Conservation (phyloP, 139 green algal genomes). For the Tetradesmus lagerheimii region DNA sequence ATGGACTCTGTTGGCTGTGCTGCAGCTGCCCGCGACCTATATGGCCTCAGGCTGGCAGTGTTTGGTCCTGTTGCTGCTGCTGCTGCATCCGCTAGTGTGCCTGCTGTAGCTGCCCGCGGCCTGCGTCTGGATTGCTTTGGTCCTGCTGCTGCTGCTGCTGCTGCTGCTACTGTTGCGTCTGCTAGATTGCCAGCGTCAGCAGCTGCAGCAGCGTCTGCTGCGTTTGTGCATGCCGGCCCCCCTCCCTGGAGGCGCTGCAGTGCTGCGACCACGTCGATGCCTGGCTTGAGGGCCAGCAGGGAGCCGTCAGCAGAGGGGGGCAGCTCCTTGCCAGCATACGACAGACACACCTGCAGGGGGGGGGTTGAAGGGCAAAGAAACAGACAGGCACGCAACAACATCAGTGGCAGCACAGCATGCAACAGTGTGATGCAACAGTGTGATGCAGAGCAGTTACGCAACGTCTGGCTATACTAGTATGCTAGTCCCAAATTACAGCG, state of each 20-base stretch:
- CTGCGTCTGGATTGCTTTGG: neutral
- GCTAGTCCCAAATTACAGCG: too few relatives aligned
- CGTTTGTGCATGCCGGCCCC: neutral
- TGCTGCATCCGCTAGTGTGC: neutral
- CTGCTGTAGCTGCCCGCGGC: too few relatives aligned
- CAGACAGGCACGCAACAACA: neutral
- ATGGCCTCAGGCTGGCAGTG: too few relatives aligned
- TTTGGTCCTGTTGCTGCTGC: neutral
- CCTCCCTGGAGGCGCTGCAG: neutral
- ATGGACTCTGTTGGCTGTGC: neutral
- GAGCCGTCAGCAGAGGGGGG: neutral
- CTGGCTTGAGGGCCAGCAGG: neutral
- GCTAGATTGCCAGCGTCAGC: too few relatives aligned
- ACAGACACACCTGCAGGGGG: neutral
- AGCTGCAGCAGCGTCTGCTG: neutral
- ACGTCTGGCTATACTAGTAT: too few relatives aligned
- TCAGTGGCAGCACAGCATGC: neutral
- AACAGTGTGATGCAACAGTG: neutral
- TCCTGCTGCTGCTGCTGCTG: neutral
- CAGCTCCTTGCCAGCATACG: neutral
- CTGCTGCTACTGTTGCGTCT: neutral
- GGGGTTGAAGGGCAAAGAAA: neutral
- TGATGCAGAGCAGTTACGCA: too few relatives aligned
- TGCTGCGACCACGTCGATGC: neutral
- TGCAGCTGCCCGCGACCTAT: neutral